Percentiles rank a stretch among this genome's conserved stretches.
phyloP scores from a whole-genome alignment of 2,329 filamentous ascomycete species.

The Blastomyces gilchristii region DNA sequence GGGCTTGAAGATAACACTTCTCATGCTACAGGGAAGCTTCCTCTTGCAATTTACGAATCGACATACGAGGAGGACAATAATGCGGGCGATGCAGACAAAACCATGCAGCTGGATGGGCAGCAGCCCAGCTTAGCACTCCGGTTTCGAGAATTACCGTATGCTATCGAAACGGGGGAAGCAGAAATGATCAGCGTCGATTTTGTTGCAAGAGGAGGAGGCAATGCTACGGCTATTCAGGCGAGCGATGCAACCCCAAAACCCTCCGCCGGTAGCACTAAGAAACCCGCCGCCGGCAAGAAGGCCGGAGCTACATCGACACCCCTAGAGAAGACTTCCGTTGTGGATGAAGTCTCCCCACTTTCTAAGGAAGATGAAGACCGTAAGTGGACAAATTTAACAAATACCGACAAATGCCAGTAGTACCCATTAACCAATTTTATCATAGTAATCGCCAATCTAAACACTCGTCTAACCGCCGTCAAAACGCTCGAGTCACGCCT shows the following conservation, averaged over 20 bases:
- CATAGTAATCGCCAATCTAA: slow-evolving; percentile 56
- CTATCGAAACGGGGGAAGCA: slow-evolving; percentile 84
- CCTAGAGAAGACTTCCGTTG: slow-evolving; percentile 21
- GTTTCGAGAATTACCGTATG: slow-evolving; percentile 76
- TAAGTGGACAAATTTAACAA: slow-evolving; percentile 24
- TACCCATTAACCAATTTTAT: slow-evolving; percentile 9
- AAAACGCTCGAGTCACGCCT: slow-evolving; percentile 81
- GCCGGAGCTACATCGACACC: slow-evolving; percentile 30
- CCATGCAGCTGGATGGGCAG: slow-evolving; percentile 63
- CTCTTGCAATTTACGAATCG: slow-evolving; percentile 83
- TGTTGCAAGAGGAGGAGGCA: slow-evolving; percentile 73
- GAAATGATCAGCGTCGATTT: slow-evolving; percentile 98
- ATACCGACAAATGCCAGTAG: slow-evolving; percentile 1
- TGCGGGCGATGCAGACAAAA: slow-evolving; percentile 45
- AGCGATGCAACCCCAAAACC: slow-evolving; percentile 18
- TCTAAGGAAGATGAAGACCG: slow-evolving; percentile 55
- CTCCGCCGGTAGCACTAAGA: slow-evolving; percentile 20
- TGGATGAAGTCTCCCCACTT: slow-evolving; percentile 30
- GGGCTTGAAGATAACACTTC: slow-evolving; percentile 42
- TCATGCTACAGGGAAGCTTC: slow-evolving; percentile 63
- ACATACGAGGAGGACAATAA: slow-evolving; percentile 65
- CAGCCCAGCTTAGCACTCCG: slow-evolving; percentile 50
- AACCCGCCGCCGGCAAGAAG: slow-evolving; percentile 24
- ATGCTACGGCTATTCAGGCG: slow-evolving; percentile 53
- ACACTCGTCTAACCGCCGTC: slow-evolving; percentile 81